These are phyloP conservation scores for Neofusicoccum parvum DNA, from an alignment of 2,329 filamentous ascomycete genomes.

Conservation along the genomic window DNA sequence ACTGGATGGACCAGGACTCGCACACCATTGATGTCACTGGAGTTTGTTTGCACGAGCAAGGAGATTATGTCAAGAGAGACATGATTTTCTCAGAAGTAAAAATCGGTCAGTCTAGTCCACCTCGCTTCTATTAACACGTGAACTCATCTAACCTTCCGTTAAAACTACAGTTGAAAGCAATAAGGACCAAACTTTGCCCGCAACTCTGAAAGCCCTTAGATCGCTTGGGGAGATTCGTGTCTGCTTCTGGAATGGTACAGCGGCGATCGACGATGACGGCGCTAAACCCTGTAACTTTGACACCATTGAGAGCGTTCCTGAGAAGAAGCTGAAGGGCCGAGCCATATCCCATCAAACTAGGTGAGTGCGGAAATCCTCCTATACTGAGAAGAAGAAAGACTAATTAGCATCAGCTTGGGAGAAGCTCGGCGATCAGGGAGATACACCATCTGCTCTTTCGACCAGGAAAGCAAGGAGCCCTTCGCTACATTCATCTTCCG, in stretches of 20 bases:
- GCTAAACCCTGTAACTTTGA: background rate
- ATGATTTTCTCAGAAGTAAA: too few species aligned
- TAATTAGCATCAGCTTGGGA: background rate
- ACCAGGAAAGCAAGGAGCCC: conserved; percentile 23
- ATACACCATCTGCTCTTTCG: background rate
- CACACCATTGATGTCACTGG: background rate
- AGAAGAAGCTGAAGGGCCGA: conserved; percentile 30
- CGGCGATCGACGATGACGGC: background rate
- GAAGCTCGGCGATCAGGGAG: background rate
- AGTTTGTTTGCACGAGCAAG: background rate
- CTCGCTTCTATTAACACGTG: too few species aligned
- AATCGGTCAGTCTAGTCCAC: too few species aligned
- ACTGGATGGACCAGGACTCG: background rate
- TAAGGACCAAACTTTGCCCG: background rate
- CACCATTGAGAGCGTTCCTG: conserved; percentile 22
- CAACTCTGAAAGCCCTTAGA: background rate
- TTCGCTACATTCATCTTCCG: conserved; percentile 32
- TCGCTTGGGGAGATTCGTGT: background rate
- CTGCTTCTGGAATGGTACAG: background rate
- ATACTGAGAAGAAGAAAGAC: too few species aligned
- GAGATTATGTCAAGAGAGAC: background rate
- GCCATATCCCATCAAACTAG: conserved; percentile 25
- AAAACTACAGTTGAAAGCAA: too few species aligned
- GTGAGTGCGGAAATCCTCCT: too few species aligned
- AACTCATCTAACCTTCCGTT: too few species aligned